Conservation (phyloP, 495 filamentous ascomycete species). For the Hypoxylon subgilvum region DNA sequence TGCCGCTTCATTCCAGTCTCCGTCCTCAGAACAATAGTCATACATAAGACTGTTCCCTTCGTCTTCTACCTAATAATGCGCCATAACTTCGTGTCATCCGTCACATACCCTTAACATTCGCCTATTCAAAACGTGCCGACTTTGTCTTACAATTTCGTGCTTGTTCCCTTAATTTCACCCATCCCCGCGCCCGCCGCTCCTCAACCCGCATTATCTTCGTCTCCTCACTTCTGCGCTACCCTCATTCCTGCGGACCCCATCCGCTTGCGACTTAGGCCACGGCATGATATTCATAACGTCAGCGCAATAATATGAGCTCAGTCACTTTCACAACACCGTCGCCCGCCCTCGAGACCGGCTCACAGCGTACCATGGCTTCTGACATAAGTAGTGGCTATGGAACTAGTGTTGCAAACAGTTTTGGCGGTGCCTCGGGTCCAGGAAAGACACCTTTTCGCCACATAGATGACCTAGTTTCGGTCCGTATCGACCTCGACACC, state of each 20-base stretch:
- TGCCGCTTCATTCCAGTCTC: constrained; percentile 33
- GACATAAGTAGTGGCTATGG: not conserved
- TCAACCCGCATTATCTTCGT: not conserved
- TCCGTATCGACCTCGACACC: constrained; percentile 50
- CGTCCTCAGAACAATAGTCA: constrained; percentile 18
- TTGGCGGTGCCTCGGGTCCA: constrained; percentile 13
- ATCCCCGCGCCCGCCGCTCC: not conserved
- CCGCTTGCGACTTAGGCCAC: not conserved
- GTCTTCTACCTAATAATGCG: not conserved
- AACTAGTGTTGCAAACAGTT: not conserved
- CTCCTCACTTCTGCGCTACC: not conserved
- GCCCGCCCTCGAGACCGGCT: constrained; percentile 2
- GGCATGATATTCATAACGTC: constrained; percentile 1
- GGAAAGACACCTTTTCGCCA: constrained; percentile 64
- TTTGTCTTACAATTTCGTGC: not conserved
- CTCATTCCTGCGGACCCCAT: not conserved
- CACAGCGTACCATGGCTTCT: constrained; percentile 8
- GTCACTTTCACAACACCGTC: constrained; percentile 23
- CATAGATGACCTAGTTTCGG: constrained; percentile 72
- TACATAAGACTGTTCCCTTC: constrained; percentile 37
- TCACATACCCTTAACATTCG: too few species aligned
- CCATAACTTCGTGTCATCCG: not conserved
- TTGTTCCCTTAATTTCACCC: not conserved
- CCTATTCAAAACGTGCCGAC: too few species aligned
- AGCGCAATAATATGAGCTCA: constrained; percentile 33